Evolutionary conservation across 129 eudicot genomes (phyloP).

Genomic region (Gnaphalium uliginosum): DNA sequence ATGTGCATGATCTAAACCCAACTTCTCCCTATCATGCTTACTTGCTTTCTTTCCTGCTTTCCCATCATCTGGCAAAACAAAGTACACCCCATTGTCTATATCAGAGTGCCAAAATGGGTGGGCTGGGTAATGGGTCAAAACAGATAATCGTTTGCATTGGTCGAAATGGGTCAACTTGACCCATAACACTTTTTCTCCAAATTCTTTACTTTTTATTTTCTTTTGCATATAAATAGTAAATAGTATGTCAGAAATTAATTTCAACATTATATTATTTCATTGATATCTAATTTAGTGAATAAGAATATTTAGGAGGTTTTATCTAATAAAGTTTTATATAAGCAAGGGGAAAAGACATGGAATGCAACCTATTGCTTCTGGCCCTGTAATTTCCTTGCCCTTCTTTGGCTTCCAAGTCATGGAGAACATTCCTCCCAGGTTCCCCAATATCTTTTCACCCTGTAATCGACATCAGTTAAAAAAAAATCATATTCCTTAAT

Average conservation of each 20-base stretch:
- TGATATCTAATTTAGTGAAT: background rate
- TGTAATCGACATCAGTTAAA: slow-evolving; percentile 34
- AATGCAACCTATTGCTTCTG: slow-evolving; percentile 56
- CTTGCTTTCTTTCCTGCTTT: slow-evolving; percentile 37
- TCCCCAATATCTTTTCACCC: slow-evolving; percentile 89
- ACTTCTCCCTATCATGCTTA: slow-evolving; percentile 70
- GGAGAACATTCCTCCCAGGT: slow-evolving; percentile 96
- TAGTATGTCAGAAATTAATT: background rate
- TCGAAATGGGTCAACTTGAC: background rate
- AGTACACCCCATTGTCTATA: slow-evolving; percentile 8
- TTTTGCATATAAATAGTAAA: background rate
- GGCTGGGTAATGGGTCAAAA: background rate
- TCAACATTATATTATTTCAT: background rate
- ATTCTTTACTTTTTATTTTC: background rate
- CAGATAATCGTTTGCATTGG: background rate
- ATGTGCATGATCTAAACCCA: slow-evolving; percentile 51
- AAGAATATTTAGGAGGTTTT: background rate
- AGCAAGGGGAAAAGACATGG: background rate
- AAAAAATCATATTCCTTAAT: background rate
- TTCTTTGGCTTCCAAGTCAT: slow-evolving; percentile 98
- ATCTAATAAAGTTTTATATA: background rate
- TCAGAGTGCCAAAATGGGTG: background rate
- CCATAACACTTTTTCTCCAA: background rate
- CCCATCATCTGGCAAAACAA: slow-evolving; percentile 41
- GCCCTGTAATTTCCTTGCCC: slow-evolving; percentile 64